phyloP scores from a whole-genome alignment of 345 rosid genomes.

The Citrus maxima region DNA sequence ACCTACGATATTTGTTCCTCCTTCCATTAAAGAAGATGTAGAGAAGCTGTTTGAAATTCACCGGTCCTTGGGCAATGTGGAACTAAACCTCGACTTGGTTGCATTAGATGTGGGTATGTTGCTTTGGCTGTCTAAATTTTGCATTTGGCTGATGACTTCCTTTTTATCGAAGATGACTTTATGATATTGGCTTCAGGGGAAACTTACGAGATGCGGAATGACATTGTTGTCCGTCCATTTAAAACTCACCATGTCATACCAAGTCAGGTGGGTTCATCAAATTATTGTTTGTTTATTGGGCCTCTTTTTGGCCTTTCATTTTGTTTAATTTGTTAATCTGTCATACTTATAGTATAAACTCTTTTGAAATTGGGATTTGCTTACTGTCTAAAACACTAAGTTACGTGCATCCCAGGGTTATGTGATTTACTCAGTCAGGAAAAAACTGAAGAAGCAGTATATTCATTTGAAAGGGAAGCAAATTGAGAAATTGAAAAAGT shows the following conservation, averaged over 20 bases:
- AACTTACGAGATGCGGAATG: constrained; percentile 81
- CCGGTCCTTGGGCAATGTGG: constrained; percentile 82
- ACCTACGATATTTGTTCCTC: constrained; percentile 81
- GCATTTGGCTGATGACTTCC: background rate
- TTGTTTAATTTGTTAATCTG: background rate
- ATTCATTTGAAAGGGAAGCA: constrained; percentile 86
- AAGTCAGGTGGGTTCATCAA: constrained; percentile 58
- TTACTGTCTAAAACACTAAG: constrained; percentile 1
- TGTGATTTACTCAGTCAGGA: constrained; percentile 76
- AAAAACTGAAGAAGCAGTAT: constrained; percentile 88
- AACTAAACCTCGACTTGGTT: constrained; percentile 67
- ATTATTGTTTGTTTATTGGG: background rate
- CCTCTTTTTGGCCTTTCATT: background rate
- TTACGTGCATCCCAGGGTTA: constrained; percentile 67
- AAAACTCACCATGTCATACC: constrained; percentile 86
- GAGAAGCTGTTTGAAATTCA: constrained; percentile 82
- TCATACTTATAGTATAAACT: background rate
- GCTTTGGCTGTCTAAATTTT: constrained; percentile 11
- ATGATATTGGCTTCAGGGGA: constrained; percentile 54
- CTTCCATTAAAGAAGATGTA: constrained; percentile 78
- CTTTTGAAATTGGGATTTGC: background rate
- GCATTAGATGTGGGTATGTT: constrained; percentile 72
- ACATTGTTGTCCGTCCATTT: constrained; percentile 83
- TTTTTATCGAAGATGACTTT: constrained; percentile 10
- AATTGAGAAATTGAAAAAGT: constrained; percentile 88